Evolutionary conservation across 768 basidiomycete genomes (phyloP), one percentile per base, ranked within the genome.

Genomic region (Panaeolus cyanescens): DNA sequence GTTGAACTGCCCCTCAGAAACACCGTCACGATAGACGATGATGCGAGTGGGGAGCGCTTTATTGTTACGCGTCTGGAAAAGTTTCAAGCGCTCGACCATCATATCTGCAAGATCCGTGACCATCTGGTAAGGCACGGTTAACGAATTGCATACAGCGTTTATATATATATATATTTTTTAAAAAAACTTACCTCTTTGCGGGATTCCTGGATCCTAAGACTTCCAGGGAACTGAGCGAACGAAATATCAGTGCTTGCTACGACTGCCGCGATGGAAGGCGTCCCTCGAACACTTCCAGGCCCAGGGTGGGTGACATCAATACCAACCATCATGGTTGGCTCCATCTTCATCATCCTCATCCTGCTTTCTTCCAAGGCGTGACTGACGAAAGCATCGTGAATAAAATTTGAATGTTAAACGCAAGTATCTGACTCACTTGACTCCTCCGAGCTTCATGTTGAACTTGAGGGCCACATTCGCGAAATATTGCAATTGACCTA

Each of bases 251-350:
- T 77, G 63, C 87, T 93, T 1, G 87, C 93, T 5, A 93, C 92
- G n/a, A 93, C 90, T 4, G 91, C 93, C 0, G 91, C 91, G 61
- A 95, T 88, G 1, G 90, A 92, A 12, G 92, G 92, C 0, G 89
- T 90, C 5, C 91, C 92, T 20, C 80, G 83, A 63, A 85, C 80
- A 60, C 89, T 91, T 1, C 88, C 88, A 4, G 85, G 87, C 19
- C 92, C 89, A 20, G 92, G 91, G 73, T 94, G 92, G 1, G 90
- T 93, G 22, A 91, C 90, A 67, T 84, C 92, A 68, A 93, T 91
- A 1, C 93, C 93, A 10, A 94, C 84, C 20, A 95, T 68, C 90
- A 95, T 94, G 4, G 93, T 93, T 19, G 83, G 83, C 61, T 70
- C 73, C 68, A 80, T 70, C 7, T 71, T 79, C 54, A 94, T 72